These are phyloP conservation scores for Hemileia vastatrix DNA, from an alignment of 1,284 basidiomycete genomes.

Conservation along the genomic window DNA sequence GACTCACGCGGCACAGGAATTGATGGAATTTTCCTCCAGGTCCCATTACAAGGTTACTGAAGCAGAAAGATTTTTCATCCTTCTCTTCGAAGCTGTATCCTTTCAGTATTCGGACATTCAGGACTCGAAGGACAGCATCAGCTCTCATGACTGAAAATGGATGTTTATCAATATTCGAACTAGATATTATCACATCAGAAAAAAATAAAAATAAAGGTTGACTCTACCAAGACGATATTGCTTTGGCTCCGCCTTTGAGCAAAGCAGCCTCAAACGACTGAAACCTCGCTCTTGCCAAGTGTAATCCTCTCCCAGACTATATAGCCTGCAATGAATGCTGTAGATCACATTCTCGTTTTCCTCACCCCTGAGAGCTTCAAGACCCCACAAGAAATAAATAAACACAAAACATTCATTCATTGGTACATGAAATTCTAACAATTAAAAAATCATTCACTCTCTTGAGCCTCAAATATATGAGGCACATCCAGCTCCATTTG, in stretches of 20 bases:
- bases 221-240: constrained; percentile 20
- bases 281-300: constrained; percentile 19
- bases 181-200: too few species aligned
- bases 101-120: constrained; percentile 21
- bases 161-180: too few species aligned
- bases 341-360: constrained; percentile 18
- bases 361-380: constrained; percentile 21
- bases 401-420: too few species aligned
- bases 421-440: too few species aligned
- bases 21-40: constrained; percentile 23
- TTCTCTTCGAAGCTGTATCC: too few species aligned
- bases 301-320: constrained; percentile 14
- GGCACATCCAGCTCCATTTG: too few species aligned
- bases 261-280: constrained; percentile 9
- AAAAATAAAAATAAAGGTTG: too few species aligned
- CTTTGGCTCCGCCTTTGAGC: constrained; percentile 14
- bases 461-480: too few species aligned
- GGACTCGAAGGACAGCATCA: constrained; percentile 16
- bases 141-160: constrained; percentile 16
- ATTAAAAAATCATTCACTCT: too few species aligned
- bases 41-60: too few species aligned
- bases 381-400: too few species aligned
- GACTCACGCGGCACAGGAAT: constrained; percentile 17
- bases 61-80: too few species aligned
- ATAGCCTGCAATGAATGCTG: constrained; percentile 15